Evolutionary conservation across 768 basidiomycete genomes (phyloP).

Genomic region (Rhizopogon sp.): DNA sequence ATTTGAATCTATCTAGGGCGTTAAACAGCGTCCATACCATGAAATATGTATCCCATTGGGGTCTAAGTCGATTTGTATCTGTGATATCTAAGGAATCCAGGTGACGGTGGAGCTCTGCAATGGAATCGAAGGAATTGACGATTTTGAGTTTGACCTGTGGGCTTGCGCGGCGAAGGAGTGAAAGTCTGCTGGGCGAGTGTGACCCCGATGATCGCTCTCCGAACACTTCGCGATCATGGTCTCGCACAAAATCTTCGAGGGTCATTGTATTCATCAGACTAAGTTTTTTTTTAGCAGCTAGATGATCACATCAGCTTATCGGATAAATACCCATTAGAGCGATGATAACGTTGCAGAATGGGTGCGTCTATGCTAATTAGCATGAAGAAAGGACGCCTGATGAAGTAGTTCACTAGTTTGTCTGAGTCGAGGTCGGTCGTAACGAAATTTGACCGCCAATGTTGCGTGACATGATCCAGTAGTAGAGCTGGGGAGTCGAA

Average conservation of each 20-base stretch:
- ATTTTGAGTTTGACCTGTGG: slow-evolving; percentile 58
- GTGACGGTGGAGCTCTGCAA: slow-evolving; percentile 52
- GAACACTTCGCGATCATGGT: slow-evolving; percentile 67
- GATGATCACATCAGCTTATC: neutral
- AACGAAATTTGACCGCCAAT: slow-evolving; percentile 80
- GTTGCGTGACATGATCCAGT: slow-evolving; percentile 69
- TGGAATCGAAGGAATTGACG: slow-evolving; percentile 54
- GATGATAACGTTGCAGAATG: slow-evolving; percentile 57
- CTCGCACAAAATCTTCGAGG: slow-evolving; percentile 67
- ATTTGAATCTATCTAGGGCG: slow-evolving; percentile 5
- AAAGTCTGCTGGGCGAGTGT: slow-evolving; percentile 14
- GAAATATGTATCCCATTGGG: slow-evolving; percentile 95
- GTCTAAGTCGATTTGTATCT: slow-evolving; percentile 72
- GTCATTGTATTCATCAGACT: neutral
- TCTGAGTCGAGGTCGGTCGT: slow-evolving; percentile 64
- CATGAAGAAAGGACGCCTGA: slow-evolving; percentile 87
- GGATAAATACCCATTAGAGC: slow-evolving; percentile 41
- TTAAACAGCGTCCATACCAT: slow-evolving; percentile 54
- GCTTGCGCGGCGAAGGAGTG: neutral
- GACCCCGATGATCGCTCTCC: slow-evolving; percentile 29
- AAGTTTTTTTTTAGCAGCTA: neutral
- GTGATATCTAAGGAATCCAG: slow-evolving; percentile 66
- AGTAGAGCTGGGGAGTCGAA: slow-evolving; percentile 50
- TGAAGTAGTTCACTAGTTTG: slow-evolving; percentile 59
- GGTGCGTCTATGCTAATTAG: slow-evolving; percentile 84